These are phyloP conservation scores for Penicillium dipodomyicola DNA, from an alignment of 495 filamentous ascomycete genomes.

Conservation along the genomic window DNA sequence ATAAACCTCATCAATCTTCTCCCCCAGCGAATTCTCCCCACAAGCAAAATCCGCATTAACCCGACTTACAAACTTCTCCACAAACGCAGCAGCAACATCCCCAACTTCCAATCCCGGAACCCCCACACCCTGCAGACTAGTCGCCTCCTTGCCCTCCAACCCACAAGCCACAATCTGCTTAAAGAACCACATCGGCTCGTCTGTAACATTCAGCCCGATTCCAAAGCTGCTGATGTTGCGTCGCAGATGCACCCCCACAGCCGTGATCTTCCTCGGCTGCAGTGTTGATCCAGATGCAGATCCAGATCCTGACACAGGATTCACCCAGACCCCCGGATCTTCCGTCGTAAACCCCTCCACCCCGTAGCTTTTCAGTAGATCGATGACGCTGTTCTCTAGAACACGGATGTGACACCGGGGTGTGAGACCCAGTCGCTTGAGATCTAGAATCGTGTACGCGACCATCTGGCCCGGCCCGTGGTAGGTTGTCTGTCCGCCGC, in stretches of 20 bases:
- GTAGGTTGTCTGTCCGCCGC: slow-evolving; percentile 91
- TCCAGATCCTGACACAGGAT: background rate
- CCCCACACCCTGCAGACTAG: slow-evolving; percentile 56
- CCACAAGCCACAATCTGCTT: slow-evolving; percentile 84
- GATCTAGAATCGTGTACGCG: slow-evolving; percentile 81
- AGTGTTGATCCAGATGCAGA: background rate
- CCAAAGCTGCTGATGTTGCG: slow-evolving; percentile 85
- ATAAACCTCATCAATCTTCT: slow-evolving; percentile 46
- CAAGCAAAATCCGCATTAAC: slow-evolving; percentile 45
- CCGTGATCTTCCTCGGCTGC: slow-evolving; percentile 70
- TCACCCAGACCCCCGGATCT: slow-evolving; percentile 88
- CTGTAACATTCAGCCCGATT: slow-evolving; percentile 78
- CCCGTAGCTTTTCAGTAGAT: slow-evolving; percentile 52
- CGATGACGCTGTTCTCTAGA: slow-evolving; percentile 73
- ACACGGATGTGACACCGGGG: slow-evolving; percentile 68
- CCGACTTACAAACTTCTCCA: slow-evolving; percentile 39
- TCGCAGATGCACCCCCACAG: slow-evolving; percentile 83
- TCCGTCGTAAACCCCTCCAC: slow-evolving; percentile 60
- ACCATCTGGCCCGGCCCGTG: slow-evolving; percentile 93
- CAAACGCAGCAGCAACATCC: slow-evolving; percentile 41
- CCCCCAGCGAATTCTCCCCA: slow-evolving; percentile 25
- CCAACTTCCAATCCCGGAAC: slow-evolving; percentile 22
- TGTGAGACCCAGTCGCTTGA: slow-evolving; percentile 53
- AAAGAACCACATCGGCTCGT: slow-evolving; percentile 63
- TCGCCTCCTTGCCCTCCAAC: slow-evolving; percentile 70